A percentile compares a stretch with the other conserved stretches of the same genome.
phyloP scores from a whole-genome alignment of 176 grass and related monocot genomes.

The Tillandsia fasciculata region DNA sequence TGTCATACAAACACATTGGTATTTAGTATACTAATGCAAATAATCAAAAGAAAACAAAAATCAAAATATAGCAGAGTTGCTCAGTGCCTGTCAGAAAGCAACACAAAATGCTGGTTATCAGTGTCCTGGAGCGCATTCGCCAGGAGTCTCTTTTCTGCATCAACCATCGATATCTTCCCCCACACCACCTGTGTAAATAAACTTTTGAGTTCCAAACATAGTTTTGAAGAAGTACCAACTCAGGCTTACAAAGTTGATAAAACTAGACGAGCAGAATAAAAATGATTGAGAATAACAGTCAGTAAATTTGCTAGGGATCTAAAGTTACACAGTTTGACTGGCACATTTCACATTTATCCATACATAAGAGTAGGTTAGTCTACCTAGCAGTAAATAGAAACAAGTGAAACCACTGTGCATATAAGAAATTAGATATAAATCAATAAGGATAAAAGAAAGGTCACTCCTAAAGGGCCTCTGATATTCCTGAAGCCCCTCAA shows the following conservation, averaged over 20 bases:
- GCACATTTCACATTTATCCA: too few relatives aligned
- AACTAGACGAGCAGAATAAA: neutral
- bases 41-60: slow-evolving; percentile 21
- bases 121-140: slow-evolving; percentile 74
- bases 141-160: slow-evolving; percentile 89
- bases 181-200: slow-evolving; percentile 53
- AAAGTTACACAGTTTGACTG: too few relatives aligned
- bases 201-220: neutral
- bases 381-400: too few relatives aligned
- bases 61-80: slow-evolving; percentile 10
- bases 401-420: too few relatives aligned
- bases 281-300: neutral
- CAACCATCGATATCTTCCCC: slow-evolving; percentile 97
- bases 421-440: too few relatives aligned
- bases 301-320: too few relatives aligned
- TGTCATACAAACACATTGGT: slow-evolving; percentile 37
- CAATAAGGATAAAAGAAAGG: too few relatives aligned
- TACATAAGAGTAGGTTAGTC: too few relatives aligned
- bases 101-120: slow-evolving; percentile 89
- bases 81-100: slow-evolving; percentile 86
- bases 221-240: neutral
- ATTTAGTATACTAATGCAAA: slow-evolving; percentile 25
- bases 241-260: neutral
- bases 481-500: too few relatives aligned
- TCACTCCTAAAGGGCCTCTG: too few relatives aligned